Base-by-base conservation (phyloP, 768 basidiomycete genomes). In the Mycena olivaceomarginata region DNA sequence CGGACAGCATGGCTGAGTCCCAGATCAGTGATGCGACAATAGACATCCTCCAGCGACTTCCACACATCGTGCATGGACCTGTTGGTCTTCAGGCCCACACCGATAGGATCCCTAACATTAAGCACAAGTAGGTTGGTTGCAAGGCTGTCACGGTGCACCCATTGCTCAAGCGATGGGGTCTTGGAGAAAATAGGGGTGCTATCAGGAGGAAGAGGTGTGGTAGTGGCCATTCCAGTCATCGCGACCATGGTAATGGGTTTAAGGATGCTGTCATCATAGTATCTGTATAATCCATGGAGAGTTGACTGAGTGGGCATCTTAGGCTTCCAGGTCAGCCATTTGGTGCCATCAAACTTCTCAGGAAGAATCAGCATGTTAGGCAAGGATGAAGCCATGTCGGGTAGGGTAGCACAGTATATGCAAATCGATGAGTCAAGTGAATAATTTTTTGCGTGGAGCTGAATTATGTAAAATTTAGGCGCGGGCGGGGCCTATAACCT, bases 21-120 rank as follows among this genome's bases (percentile, higher is more conserved):
- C 16, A 82, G 57, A 1, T 79, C 76, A 5, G 75, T 76, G 11
- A 65, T 37, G 0, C 37, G 75, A 5, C 76, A 65, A 64, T 82
- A 81, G 39, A 56, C n/a, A 22, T 67, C 62, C 31, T 65, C 72
- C 18, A 83, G 75, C 15, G 81, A 75, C 39, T 70, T 67, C 81
- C 79, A 82, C 4, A 80, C 80, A n/a, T 82, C 77, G 0, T 78
- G 77, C 0, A 81, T 80, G 0, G 77, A 80, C 7, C 82, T 80
- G 39, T 80, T 79, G 18, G 75, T 72, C 20, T 80, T 79, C 11
- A 83, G n/a, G n/a, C n/a, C n/a, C n/a, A n/a, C n/a, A n/a, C n/a
- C n/a, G n/a, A n/a, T n/a, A n/a, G n/a, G n/a, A 48, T 84, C 81
- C 43, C 82, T 81, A 51, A 77, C 76, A 63, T 84, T 84, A 45